Evolutionary conservation across 73 alveolate genomes (phyloP), one percentile per base, ranked within the genome.

Genomic region (Paramecium sexaurelia): DNA sequence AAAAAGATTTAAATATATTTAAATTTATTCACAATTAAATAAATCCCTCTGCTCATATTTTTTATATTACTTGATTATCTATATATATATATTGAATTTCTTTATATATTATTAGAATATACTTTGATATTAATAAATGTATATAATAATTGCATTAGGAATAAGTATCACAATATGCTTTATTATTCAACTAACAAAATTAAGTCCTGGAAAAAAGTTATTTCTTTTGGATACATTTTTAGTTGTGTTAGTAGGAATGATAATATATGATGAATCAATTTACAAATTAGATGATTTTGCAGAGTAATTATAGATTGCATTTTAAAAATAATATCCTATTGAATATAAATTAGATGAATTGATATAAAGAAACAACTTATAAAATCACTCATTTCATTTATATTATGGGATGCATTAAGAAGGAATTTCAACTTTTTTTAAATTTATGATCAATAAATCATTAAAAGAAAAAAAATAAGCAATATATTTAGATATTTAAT

Each of bases 1-100:
- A 78, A 78, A 78, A 78, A 78, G 90, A 78, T 78, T 78, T 78
- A 73, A 73, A 33, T 73, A 73, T 73, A 73, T 36, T 73, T 73
- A 36, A 39, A 73, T 36, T 73, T 61, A 61, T 61, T 61, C 83
- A 73, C 87, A 73, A 73, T 73, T 36, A 33, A 29, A 73, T 73
- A 73, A 27, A 73, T 36, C 87, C 35, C 83, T 61, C 83, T 29
- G 29, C 17, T 51, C 67, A 51, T 51, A 51, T 51, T 51, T 51
- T 1, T 51, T 51, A n/a, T 51, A 51, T 51, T 19, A 51, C 32
- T 51, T 51, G 15, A 17, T 17, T 51, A 51, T 6, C 67, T 11
- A 51, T 51, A 20, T 22, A 51, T 13, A n/a, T n/a, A n/a, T n/a
- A n/a, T 11, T 6, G 26, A 45, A 15, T 45, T 51, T n/a, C 13